Evolutionary conservation across 2,329 filamentous ascomycete species (phyloP), one percentile per base, ranked within the genome.

Genomic region (Monilinia laxa): DNA sequence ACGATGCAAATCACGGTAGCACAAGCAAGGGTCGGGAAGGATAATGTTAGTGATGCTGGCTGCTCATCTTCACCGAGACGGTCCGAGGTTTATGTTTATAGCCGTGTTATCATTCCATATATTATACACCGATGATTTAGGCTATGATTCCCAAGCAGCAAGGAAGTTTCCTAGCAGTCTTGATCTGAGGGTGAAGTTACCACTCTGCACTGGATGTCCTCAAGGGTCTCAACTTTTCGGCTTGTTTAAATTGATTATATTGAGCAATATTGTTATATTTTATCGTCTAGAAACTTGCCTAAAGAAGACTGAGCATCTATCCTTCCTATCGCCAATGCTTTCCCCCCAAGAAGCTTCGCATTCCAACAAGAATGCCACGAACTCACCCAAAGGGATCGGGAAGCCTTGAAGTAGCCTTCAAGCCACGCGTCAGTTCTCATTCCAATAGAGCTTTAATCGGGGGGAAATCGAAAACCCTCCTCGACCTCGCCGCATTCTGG

Each of bases 21-120:
- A 57, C 62, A 31, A 47, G 58, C 28, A 60, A 59, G 28, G 28
- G 12, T 63, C 60, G 60, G 31, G 25, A 42, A 31, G 18, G 9
- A 31, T 42, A 31, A 58, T 65, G 6, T 40, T 42, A 28, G 25
- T 57, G 28, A 28, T 51, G 35, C 62, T 35, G 31, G 35, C 62
- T 35, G 31, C 31, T 35, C 7, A 35, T 11, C 51, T 45, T 62
- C 45, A 40, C 49, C 59, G 59, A 62, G 45, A 52, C 53, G 62
- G 53, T 58, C 62, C 62, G 62, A 65, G 31, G 42, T 25, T 23
- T 14, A 18, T 18, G 42, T 25, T 23, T 14, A 18, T 18, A 45
- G 42, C 42, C 42, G 42, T 49, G 51, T 60, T 60, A 60, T 47
- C 51, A 28, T 20, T 18, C 42, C 38, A 35, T 28, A 20, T 9